phyloP scores from a whole-genome alignment of 306 rosid species.

The Biancaea sappan region DNA sequence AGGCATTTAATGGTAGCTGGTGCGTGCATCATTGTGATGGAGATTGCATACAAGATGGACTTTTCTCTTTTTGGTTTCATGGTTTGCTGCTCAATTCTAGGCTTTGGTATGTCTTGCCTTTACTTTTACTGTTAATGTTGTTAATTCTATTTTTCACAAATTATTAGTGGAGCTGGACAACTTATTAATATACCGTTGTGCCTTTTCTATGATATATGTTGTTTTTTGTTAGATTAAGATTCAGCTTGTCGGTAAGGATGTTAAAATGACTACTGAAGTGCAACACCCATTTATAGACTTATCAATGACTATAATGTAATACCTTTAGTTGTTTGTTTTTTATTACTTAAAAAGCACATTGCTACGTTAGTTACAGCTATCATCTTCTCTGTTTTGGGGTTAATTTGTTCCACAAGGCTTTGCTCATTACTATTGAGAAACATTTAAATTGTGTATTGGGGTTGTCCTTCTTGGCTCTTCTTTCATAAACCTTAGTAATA shows the following conservation, averaged over 20 bases:
- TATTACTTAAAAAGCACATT: not conserved
- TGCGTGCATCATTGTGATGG: slow-evolving; percentile 84
- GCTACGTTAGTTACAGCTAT: not conserved
- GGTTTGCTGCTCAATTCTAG: slow-evolving; percentile 84
- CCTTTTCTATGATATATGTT: not conserved
- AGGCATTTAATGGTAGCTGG: slow-evolving; percentile 93
- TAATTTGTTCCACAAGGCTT: not conserved
- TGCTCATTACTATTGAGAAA: not conserved
- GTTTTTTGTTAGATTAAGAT: not conserved
- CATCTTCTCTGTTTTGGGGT: not conserved
- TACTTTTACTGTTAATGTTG: slow-evolving; percentile 21
- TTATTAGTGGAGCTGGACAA: slow-evolving; percentile 19
- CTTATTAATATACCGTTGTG: slow-evolving; percentile 3
- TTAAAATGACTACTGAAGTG: slow-evolving; percentile 16
- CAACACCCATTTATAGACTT: not conserved
- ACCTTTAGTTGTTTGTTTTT: not conserved
- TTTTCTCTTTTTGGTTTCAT: slow-evolving; percentile 80
- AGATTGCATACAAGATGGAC: slow-evolving; percentile 81
- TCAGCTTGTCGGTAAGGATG: not conserved
- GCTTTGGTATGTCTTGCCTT: slow-evolving; percentile 70
- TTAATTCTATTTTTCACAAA: not conserved
- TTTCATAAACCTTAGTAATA: no score
- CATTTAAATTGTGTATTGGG: no score
- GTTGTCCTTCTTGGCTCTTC: no score
- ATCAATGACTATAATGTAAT: not conserved